phyloP scores from a whole-genome alignment of 352 stramenopile species.

The Phytopythium cucurbitacearum region DNA sequence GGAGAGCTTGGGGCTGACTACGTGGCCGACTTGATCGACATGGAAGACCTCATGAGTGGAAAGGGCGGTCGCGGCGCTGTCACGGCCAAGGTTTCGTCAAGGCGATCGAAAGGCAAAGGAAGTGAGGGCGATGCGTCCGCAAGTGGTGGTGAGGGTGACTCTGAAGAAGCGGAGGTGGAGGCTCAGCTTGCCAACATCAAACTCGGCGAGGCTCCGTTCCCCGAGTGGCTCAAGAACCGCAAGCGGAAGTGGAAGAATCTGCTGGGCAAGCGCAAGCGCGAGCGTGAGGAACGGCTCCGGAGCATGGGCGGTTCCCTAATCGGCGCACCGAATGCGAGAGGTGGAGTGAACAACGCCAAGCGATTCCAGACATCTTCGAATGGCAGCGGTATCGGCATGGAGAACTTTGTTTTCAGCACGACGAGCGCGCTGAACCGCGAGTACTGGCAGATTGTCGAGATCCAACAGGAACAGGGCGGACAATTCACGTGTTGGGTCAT shows the following conservation, averaged over 20 bases:
- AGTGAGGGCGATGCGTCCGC: slow-evolving; percentile 5
- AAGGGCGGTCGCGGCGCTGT: slow-evolving; percentile 16
- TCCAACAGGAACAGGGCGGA: slow-evolving; percentile 73
- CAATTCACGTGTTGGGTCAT: slow-evolving; percentile 96
- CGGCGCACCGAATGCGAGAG: slow-evolving; percentile 26
- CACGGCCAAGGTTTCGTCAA: too few species aligned
- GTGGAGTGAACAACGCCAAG: slow-evolving; percentile 22
- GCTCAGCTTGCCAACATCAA: slow-evolving; percentile 24
- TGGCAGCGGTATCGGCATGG: slow-evolving; percentile 58
- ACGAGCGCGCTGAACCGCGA: slow-evolving; percentile 49
- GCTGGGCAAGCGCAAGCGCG: slow-evolving; percentile 49
- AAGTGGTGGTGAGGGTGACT: slow-evolving; percentile 5
- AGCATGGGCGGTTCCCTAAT: slow-evolving; percentile 12
- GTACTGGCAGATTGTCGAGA: slow-evolving; percentile 80
- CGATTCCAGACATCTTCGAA: slow-evolving; percentile 26
- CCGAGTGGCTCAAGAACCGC: slow-evolving; percentile 56
- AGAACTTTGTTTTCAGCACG: slow-evolving; percentile 76
- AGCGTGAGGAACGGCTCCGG: slow-evolving; percentile 47
- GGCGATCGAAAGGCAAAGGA: slow-evolving; percentile 7
- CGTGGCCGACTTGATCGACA: slow-evolving; percentile 61
- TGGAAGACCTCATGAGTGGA: slow-evolving; percentile 46
- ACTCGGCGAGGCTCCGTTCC: slow-evolving; percentile 55
- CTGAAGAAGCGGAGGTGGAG: slow-evolving; percentile 4
- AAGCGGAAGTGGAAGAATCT: slow-evolving; percentile 72
- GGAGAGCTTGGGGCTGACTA: slow-evolving; percentile 29